A percentile compares a stretch with the other conserved stretches of the same genome.
Conservation (phyloP, 2,329 filamentous ascomycete species). For the Hypoxylon sp. region DNA sequence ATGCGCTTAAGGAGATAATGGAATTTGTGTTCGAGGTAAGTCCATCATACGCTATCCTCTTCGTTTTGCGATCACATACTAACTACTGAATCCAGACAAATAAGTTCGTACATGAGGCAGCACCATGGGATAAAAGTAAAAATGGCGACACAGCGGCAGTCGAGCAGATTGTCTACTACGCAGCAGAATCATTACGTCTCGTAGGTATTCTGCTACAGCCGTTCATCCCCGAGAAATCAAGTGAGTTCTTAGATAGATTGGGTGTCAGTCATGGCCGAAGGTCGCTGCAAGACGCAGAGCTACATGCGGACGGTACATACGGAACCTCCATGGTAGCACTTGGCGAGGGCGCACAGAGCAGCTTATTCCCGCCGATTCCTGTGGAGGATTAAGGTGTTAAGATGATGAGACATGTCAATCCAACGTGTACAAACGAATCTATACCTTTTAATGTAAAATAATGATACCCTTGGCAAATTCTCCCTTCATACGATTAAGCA, state of each 20-base stretch:
- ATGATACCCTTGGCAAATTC: constrained; percentile 8
- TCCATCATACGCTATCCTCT: not conserved
- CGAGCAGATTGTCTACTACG: constrained; percentile 71
- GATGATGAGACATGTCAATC: not conserved
- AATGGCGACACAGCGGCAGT: constrained; percentile 50
- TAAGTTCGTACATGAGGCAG: constrained; percentile 68
- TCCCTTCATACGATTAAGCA: too few species aligned
- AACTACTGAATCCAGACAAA: constrained; percentile 62
- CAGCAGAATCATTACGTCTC: constrained; percentile 80
- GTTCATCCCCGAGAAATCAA: constrained; percentile 84
- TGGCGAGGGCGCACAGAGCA: constrained; percentile 51
- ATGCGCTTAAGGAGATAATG: constrained; percentile 72
- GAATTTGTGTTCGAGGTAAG: constrained; percentile 66
- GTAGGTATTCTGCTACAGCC: constrained; percentile 87
- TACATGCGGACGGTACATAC: constrained; percentile 74
- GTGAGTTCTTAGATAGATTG: constrained; percentile 76
- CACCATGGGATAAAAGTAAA: constrained; percentile 72
- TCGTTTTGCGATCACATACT: not conserved
- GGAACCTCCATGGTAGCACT: constrained; percentile 57
- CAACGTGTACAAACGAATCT: not conserved
- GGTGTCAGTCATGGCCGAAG: constrained; percentile 72
- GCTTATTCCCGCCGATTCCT: constrained; percentile 62
- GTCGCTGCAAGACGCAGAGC: constrained; percentile 66
- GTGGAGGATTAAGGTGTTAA: constrained; percentile 49
- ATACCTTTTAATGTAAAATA: not conserved